Conservation (phyloP, 2,329 filamentous ascomycete species). For the Atkinsonella hypoxylon region DNA sequence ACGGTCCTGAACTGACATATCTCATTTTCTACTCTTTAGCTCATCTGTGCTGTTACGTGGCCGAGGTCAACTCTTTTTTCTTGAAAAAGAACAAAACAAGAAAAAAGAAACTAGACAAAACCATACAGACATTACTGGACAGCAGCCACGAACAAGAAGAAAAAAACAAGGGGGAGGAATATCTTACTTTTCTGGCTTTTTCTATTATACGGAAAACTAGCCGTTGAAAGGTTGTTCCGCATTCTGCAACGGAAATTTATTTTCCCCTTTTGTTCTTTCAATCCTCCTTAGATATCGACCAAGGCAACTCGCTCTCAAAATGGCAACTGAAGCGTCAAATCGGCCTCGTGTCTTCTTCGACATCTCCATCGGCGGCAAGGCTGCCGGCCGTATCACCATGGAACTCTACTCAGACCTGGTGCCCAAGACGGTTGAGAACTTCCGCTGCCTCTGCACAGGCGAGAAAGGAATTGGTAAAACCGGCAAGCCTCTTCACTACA, state of each 20-base stretch:
- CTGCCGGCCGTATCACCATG: constrained; percentile 70
- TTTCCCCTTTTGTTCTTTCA: background rate
- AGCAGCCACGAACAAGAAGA: background rate
- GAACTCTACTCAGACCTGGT: constrained; percentile 70
- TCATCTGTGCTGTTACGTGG: background rate
- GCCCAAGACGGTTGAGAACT: constrained; percentile 94
- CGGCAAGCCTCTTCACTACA: constrained; percentile 84
- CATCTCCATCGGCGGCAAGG: constrained; percentile 64
- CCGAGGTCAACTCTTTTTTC: too few relatives aligned
- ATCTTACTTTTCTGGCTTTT: background rate
- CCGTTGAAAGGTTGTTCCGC: background rate
- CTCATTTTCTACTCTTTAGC: background rate
- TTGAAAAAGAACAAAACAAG: background rate
- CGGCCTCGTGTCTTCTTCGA: constrained; percentile 88
- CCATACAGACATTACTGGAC: too few relatives aligned
- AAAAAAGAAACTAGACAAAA: background rate
- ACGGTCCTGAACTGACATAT: constrained; percentile 1
- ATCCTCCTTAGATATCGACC: background rate
- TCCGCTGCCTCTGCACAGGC: constrained; percentile 85
- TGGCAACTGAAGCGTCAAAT: constrained; percentile 32
- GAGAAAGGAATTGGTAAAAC: constrained; percentile 78
- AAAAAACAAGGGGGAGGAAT: background rate
- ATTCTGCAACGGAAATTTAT: background rate
- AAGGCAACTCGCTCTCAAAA: constrained; percentile 13
- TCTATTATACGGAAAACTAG: background rate